Percentiles rank a stretch among this genome's conserved stretches.
These are phyloP conservation scores for Cinnamomum micranthum DNA, from an alignment of 164 flowering plant species.

Conservation along the genomic window DNA sequence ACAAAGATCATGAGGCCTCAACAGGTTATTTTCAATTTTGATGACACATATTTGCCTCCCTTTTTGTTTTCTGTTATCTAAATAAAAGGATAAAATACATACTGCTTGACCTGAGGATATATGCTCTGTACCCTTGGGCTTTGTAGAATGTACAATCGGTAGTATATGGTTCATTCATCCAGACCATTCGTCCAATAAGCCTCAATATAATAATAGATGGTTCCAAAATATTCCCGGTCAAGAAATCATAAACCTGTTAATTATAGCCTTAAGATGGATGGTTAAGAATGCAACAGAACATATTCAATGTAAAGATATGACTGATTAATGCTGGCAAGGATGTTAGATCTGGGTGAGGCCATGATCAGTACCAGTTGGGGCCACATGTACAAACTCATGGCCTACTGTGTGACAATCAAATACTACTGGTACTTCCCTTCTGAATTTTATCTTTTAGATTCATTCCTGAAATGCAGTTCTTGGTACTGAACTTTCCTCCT, in stretches of 20 bases:
- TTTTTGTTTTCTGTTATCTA: not conserved
- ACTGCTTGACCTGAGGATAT: not conserved
- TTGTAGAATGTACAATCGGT: too few species aligned
- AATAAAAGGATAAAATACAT: not conserved
- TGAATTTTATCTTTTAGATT: too few species aligned
- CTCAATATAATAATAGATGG: too few species aligned
- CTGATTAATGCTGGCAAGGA: too few species aligned
- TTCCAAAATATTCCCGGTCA: too few species aligned
- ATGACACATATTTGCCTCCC: not conserved
- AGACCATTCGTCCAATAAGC: too few species aligned
- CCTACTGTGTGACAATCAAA: not conserved
- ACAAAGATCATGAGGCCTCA: conserved; percentile 98
- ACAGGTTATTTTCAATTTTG: conserved; percentile 43
- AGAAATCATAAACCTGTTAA: too few species aligned
- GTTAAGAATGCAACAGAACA: too few species aligned
- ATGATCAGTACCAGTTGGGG: not conserved
- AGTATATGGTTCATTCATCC: too few species aligned
- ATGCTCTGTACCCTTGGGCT: not conserved
- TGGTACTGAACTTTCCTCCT: not conserved
- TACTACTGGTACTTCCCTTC: not conserved
- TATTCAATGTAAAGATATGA: too few species aligned
- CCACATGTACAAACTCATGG: not conserved
- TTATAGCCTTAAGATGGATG: too few species aligned
- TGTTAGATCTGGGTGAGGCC: not conserved
- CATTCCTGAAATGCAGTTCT: not conserved